Evolutionary conservation across 805 yeast species (phyloP).

Genomic region (Yarrowia osloensis): DNA sequence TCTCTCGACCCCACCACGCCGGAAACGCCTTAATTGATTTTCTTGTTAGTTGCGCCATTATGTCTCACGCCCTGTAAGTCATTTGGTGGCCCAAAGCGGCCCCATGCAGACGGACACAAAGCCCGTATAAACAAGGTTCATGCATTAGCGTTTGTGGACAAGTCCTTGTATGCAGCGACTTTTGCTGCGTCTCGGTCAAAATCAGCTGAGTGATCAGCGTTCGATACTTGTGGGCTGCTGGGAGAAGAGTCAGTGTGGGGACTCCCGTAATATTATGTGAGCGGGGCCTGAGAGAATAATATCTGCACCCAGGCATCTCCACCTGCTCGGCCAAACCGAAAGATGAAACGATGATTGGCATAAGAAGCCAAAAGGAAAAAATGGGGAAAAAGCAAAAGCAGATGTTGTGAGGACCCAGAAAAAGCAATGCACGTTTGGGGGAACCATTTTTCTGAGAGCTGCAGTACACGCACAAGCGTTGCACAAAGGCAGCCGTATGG

Average conservation of each 20-base stretch:
- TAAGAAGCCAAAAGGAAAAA: neutral
- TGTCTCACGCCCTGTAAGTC: neutral
- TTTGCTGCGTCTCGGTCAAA: conserved; percentile 17
- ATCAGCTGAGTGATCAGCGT: conserved; percentile 24
- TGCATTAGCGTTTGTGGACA: neutral
- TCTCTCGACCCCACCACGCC: neutral
- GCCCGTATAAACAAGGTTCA: conserved; percentile 1
- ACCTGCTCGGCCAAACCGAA: no score
- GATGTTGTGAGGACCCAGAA: no score
- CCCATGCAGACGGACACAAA: neutral
- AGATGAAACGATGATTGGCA: conserved; percentile 5
- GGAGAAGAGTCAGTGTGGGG: neutral
- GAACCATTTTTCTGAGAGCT: neutral
- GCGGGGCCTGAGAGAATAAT: neutral
- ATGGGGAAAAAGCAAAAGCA: no score
- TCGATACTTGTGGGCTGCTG: neutral
- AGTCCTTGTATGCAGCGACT: conserved; percentile 3
- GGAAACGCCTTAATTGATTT: neutral
- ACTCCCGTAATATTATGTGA: neutral
- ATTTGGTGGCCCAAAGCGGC: neutral
- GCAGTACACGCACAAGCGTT: conserved; percentile 8
- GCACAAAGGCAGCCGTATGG: conserved; percentile 16
- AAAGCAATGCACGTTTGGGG: conserved; percentile 3
- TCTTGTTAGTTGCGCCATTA: conserved; percentile 4
- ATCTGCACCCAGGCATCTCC: neutral